Percentiles rank a stretch among this genome's conserved stretches.
Evolutionary conservation across 2,329 filamentous ascomycete genomes (phyloP).

Genomic region (Fusarium setosum): DNA sequence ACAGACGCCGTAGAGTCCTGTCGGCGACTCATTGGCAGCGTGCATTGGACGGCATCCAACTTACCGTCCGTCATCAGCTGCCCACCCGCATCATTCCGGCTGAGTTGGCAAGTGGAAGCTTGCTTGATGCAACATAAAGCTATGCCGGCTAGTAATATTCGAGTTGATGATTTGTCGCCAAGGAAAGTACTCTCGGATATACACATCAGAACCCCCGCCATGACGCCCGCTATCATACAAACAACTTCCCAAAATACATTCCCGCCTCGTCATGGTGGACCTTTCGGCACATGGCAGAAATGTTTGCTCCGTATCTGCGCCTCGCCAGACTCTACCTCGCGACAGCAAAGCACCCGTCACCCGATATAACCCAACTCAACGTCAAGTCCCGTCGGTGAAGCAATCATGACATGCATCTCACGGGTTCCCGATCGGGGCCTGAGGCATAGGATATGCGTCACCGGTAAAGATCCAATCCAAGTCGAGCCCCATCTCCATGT

Average conservation of each 20-base stretch:
- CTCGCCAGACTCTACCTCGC: neutral
- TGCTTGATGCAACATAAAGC: too few relatives aligned
- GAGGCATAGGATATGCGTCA: slow-evolving; percentile 18
- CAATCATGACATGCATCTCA: neutral
- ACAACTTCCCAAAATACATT: neutral
- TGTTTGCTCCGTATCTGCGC: neutral
- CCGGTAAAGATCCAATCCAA: slow-evolving; percentile 34
- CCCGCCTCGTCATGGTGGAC: neutral
- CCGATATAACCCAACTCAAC: neutral
- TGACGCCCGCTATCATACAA: neutral
- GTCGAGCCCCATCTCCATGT: slow-evolving; percentile 29
- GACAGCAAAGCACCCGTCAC: too few relatives aligned
- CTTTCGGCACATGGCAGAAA: neutral
- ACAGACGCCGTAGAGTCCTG: too few relatives aligned
- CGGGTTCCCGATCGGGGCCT: neutral
- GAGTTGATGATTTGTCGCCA: neutral
- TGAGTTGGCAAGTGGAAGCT: neutral
- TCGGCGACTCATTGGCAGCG: too few relatives aligned
- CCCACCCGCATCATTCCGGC: too few relatives aligned
- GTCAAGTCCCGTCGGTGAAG: neutral
- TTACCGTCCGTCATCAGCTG: too few relatives aligned
- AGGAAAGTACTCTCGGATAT: neutral
- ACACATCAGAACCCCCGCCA: neutral
- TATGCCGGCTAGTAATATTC: neutral
- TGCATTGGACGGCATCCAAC: too few relatives aligned